Conservation (phyloP, 306 rosid species). For the Urtica urens region DNA sequence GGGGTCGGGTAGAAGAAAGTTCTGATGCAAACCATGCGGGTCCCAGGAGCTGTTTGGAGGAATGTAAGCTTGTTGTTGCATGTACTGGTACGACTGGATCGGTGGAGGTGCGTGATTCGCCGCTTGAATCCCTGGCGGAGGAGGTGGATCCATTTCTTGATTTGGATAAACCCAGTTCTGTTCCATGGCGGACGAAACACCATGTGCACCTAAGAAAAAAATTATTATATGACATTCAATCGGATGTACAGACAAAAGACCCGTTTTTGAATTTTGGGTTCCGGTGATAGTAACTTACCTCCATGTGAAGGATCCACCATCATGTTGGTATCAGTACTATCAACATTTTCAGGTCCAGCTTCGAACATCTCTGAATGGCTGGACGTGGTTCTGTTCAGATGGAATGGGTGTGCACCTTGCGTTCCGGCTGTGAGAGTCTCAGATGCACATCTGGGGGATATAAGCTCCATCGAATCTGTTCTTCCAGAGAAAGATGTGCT, state of each 20-base stretch:
- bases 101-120: conserved; percentile 69
- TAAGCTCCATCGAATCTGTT: conserved; percentile 63
- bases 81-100: conserved; percentile 54
- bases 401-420: conserved; percentile 46
- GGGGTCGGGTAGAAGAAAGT: conserved; percentile 44
- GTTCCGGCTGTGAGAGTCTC: conserved; percentile 42
- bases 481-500: conserved; percentile 36
- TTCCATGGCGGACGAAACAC: conserved; percentile 20
- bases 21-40: conserved; percentile 49
- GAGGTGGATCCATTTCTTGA: conserved; percentile 44
- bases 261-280: too few relatives aligned
- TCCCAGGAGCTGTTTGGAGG: conserved; percentile 86
- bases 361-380: conserved; percentile 52
- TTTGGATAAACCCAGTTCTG: conserved; percentile 24
- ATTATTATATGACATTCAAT: conserved; percentile 16
- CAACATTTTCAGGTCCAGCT: conserved; percentile 46
- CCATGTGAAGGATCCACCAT: conserved; percentile 56
- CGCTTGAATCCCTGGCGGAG: conserved; percentile 65
- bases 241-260: neutral
- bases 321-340: conserved; percentile 41
- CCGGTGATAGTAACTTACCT: conserved; percentile 39
- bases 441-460: conserved; percentile 51
- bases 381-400: conserved; percentile 56
- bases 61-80: conserved; percentile 52
- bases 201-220: conserved; percentile 18